phyloP scores from a whole-genome alignment of 495 filamentous ascomycete species.

The Sphaerosporella brunnea region DNA sequence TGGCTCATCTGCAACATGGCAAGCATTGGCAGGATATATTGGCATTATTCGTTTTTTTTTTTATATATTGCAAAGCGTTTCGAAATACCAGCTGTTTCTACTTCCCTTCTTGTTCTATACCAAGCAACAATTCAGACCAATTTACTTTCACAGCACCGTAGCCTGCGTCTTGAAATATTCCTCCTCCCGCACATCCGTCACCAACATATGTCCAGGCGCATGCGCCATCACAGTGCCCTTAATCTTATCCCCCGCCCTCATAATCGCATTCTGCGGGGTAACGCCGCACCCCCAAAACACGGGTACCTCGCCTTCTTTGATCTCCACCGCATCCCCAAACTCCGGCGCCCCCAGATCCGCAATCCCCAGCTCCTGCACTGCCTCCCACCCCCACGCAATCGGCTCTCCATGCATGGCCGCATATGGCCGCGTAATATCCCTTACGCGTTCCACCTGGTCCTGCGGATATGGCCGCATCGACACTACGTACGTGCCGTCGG shows the following conservation, averaged over 20 bases:
- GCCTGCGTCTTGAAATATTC: slow-evolving; percentile 16
- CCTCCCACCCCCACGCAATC: slow-evolving; percentile 42
- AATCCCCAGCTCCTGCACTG: slow-evolving; percentile 31
- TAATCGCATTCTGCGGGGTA: slow-evolving; percentile 40
- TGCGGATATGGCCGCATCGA: slow-evolving; percentile 37
- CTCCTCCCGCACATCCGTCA: slow-evolving; percentile 31
- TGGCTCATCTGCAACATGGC: no score
- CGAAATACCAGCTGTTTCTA: no score
- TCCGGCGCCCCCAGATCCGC: slow-evolving; percentile 24
- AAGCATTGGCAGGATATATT: no score
- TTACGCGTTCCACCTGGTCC: slow-evolving; percentile 32
- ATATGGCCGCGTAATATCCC: slow-evolving; percentile 33
- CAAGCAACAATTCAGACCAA: no score
- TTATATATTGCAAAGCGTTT: no score
- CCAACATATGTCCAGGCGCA: slow-evolving; percentile 39
- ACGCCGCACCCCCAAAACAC: slow-evolving; percentile 45
- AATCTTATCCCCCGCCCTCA: slow-evolving; percentile 29
- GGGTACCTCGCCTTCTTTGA: slow-evolving; percentile 31
- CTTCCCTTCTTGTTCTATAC: no score
- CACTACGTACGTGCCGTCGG: slow-evolving; percentile 32
- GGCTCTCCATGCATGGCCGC: slow-evolving; percentile 39
- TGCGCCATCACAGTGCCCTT: slow-evolving; percentile 37
- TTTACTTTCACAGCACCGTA: no score
- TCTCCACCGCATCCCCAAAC: slow-evolving; percentile 21
- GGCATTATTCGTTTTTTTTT: no score